phyloP scores from a whole-genome alignment of 2,329 filamentous ascomycete genomes.

The Microcyclosporella mali region DNA sequence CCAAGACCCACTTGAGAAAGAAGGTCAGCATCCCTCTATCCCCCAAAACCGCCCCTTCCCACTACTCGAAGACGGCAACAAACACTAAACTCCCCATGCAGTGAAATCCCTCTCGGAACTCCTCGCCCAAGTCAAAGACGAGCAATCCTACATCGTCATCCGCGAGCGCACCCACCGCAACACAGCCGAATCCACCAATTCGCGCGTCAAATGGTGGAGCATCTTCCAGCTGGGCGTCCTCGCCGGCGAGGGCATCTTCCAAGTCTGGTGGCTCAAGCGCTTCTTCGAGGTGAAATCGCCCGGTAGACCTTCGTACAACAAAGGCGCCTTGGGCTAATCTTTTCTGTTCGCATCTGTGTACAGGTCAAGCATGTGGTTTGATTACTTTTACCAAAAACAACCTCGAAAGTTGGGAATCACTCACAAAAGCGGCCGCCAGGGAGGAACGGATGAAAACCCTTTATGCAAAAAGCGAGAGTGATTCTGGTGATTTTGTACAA shows the following conservation, averaged over 20 bases:
- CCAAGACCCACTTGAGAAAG: conserved; percentile 80
- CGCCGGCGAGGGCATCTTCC: conserved; percentile 87
- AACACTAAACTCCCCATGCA: conserved; percentile 33
- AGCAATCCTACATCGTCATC: conserved; percentile 93
- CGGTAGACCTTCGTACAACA: conserved; percentile 24
- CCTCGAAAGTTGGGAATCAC: too few species aligned
- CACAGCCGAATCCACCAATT: conserved; percentile 97
- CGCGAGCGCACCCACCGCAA: conserved; percentile 95
- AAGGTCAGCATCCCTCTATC: conserved; percentile 60
- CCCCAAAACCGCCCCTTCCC: background rate
- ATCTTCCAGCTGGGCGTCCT: conserved; percentile 89
- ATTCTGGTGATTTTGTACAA: too few species aligned
- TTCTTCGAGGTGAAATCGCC: conserved; percentile 50
- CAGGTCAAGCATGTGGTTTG: conserved; percentile 37
- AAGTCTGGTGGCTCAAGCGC: conserved; percentile 98
- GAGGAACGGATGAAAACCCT: too few species aligned
- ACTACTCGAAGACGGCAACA: background rate
- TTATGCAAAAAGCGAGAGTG: too few species aligned
- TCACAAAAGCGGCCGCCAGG: too few species aligned
- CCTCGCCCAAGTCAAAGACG: conserved; percentile 88
- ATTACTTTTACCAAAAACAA: background rate
- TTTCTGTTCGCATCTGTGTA: conserved; percentile 5
- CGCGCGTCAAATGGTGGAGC: conserved; percentile 99
- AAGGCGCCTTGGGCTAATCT: conserved; percentile 27
- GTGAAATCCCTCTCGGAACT: conserved; percentile 79